Percentiles rank a stretch among this genome's conserved stretches.
Evolutionary conservation across 139 green algal genomes (phyloP).

Genomic region (Chloropicon primus): DNA sequence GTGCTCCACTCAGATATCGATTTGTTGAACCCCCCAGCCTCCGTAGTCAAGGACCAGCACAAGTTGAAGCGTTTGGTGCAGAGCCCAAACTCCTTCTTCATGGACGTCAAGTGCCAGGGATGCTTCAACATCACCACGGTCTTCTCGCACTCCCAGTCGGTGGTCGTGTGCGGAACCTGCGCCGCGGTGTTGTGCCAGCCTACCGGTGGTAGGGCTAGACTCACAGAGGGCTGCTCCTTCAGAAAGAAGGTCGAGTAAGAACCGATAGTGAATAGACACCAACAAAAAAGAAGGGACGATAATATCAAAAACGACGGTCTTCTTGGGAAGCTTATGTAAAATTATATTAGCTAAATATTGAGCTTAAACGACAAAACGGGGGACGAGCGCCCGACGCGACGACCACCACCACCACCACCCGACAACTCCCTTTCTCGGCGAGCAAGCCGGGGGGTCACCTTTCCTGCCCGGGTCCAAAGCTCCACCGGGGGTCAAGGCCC

Average conservation of each 20-base stretch:
- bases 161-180: constrained; percentile 92
- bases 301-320: background rate
- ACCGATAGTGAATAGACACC: too few relatives aligned
- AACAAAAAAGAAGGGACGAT: too few relatives aligned
- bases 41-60: constrained; percentile 89
- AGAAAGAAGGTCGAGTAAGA: constrained; percentile 81
- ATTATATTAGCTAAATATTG: too few relatives aligned
- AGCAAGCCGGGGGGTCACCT: too few relatives aligned
- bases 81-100: constrained; percentile 84
- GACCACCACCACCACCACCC: too few relatives aligned
- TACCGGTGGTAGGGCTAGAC: constrained; percentile 79
- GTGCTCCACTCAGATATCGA: constrained; percentile 80
- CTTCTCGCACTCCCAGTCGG: constrained; percentile 92
- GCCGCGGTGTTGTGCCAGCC: constrained; percentile 90
- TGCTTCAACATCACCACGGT: constrained; percentile 98
- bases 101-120: constrained; percentile 90
- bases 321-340: too few relatives aligned
- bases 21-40: constrained; percentile 86
- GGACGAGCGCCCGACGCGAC: too few relatives aligned
- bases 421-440: too few relatives aligned
- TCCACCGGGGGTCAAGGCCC: too few relatives aligned
- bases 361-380: too few relatives aligned
- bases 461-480: too few relatives aligned
- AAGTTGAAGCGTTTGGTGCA: constrained; percentile 94
- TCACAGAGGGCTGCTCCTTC: constrained; percentile 97